Evolutionary conservation across 805 yeast genomes (phyloP), one percentile per base, ranked within the genome.

Genomic region (Teunomyces lycoperdinae): DNA sequence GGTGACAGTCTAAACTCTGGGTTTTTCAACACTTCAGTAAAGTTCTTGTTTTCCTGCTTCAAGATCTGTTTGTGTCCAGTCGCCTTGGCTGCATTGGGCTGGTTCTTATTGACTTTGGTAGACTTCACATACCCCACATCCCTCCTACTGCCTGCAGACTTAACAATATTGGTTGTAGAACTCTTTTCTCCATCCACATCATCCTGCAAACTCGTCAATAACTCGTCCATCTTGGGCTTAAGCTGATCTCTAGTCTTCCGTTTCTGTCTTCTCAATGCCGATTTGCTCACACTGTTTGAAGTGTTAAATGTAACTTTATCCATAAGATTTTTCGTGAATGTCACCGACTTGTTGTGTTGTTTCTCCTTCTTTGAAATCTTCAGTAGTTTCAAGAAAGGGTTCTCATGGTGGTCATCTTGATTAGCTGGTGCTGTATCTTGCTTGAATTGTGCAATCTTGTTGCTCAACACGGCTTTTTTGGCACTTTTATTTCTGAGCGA

Each of bases 171-270:
- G 14, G 56, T 43, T 17, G 54, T 57, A 14, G 62, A 47, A 7
- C 52, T 48, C 17, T 13, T 29, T n/a, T 29, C 40, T 11, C 28
- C 51, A 43, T 45, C 61, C 20, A 65, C 64, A 17, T 30, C 39
- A 5, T 73, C 77, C 1, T 74, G 74, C 44, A 87, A 68, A 13
- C 79, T 80, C 27, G 70, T 70, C 46, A 83, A 67, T 40, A 87
- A 64, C 54, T 87, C 94, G 45, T 76, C 72, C 79, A 87, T 76
- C 57, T 82, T 77, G 4, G 91, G 89, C 56, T 79, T 79, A 50
- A 87, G 68, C 54, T 83, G 80, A 48, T 85, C 86, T 56, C 77
- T 79, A 43, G 74, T 71, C 56, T 76, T 79, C 53, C 79, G 72
- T 53, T 87, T 80, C 56, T 84, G 83, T 54, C 89, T 76, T 59